phyloP scores from a whole-genome alignment of 805 yeast species.

The Wickerhamiella occidentalis region DNA sequence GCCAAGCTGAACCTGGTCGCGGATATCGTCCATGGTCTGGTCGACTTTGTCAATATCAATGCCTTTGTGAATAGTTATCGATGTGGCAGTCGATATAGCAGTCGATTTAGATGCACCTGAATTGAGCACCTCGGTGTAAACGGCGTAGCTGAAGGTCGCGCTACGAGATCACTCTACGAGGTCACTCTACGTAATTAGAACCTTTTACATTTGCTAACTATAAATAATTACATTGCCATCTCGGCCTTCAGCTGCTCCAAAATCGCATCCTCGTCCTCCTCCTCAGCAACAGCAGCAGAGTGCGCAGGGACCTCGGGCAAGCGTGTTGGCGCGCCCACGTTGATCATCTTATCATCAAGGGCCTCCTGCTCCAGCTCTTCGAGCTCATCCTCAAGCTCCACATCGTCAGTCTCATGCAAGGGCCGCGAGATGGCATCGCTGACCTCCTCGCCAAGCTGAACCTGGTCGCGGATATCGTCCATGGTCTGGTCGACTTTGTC shows the following conservation, averaged over 20 bases:
- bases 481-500: conserved; percentile 95
- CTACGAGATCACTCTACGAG: no score
- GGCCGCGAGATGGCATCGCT: conserved; percentile 95
- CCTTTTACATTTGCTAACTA: not conserved
- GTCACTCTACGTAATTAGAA: no score
- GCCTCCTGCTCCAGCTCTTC: conserved; percentile 79
- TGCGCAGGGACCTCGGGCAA: conserved; percentile 24
- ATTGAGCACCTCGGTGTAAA: no score
- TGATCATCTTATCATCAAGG: conserved; percentile 44
- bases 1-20: conserved; percentile 90
- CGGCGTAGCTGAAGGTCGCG: no score
- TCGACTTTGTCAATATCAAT: conserved; percentile 94
- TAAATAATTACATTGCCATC: conserved; percentile 29
- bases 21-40: conserved; percentile 92
- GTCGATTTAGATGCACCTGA: no score
- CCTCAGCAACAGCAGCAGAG: conserved; percentile 22
- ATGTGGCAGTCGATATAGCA: no score
- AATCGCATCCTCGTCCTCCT: conserved; percentile 35
- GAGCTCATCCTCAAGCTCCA: conserved; percentile 89
- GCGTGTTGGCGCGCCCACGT: conserved; percentile 33
- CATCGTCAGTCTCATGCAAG: conserved; percentile 71
- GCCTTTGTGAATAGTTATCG: conserved; percentile 92
- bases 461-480: conserved; percentile 97
- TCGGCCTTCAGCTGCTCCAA: conserved; percentile 34
- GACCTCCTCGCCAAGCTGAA: conserved; percentile 87